Evolutionary conservation across 2,329 filamentous ascomycete genomes (phyloP).

Genomic region (Cylindrodendrum hubeiense): DNA sequence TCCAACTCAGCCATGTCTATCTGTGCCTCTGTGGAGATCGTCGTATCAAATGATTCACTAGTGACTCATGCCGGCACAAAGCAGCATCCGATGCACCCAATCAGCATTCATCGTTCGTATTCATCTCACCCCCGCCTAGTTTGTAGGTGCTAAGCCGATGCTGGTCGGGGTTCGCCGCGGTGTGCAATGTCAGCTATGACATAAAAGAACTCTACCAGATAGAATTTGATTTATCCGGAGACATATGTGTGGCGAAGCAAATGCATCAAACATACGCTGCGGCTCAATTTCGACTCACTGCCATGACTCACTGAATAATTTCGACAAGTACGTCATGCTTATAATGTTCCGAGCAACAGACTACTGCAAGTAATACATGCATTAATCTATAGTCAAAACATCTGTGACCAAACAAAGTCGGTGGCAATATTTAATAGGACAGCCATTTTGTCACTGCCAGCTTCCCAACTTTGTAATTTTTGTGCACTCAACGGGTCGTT

Average conservation of each 20-base stretch:
- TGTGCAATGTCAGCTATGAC: background rate
- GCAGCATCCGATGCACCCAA: background rate
- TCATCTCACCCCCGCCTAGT: background rate
- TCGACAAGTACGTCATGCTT: no score
- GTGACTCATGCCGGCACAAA: background rate
- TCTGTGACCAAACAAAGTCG: conserved; percentile 34
- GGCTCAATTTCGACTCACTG: no score
- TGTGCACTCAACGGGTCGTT: conserved; percentile 12
- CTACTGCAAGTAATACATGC: no score
- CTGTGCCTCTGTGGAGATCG: no score
- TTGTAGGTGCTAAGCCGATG: background rate
- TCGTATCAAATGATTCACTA: background rate
- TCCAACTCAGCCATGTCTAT: background rate
- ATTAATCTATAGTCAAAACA: background rate
- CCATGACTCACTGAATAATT: no score
- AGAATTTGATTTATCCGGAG: no score
- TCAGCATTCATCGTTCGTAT: background rate
- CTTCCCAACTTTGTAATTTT: conserved; percentile 41
- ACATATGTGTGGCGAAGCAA: no score
- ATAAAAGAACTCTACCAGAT: no score
- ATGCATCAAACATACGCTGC: no score
- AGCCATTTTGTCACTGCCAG: conserved; percentile 41
- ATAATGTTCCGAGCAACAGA: no score
- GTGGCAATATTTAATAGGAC: conserved; percentile 39
- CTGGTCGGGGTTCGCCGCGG: background rate